Conservation (phyloP, 345 rosid species). For the Kernera saxatilis region DNA sequence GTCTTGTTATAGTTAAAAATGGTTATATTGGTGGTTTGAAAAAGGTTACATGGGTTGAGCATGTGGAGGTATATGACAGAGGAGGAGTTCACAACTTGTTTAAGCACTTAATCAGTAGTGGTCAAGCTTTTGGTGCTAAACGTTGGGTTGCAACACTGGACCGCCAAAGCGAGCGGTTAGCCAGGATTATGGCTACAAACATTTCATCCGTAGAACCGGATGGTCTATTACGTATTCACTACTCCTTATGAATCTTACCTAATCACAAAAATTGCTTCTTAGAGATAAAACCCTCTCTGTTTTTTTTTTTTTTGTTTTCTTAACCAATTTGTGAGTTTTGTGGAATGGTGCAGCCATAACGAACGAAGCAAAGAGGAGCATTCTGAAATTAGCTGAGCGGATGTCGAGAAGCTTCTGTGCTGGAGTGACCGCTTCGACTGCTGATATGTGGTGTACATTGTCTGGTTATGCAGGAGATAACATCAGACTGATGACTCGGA, state of each 20-base stretch:
- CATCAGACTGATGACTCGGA: slow-evolving; percentile 75
- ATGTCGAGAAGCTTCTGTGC: slow-evolving; percentile 73
- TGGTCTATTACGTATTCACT: slow-evolving; percentile 34
- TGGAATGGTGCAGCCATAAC: slow-evolving; percentile 45
- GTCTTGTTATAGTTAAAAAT: not conserved
- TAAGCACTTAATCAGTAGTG: slow-evolving; percentile 54
- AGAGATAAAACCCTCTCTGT: not conserved
- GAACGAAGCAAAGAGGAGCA: slow-evolving; percentile 56
- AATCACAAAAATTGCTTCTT: not conserved
- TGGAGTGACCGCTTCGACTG: slow-evolving; percentile 64
- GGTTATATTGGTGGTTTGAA: not conserved
- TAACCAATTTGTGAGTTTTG: not conserved
- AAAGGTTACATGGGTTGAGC: slow-evolving; percentile 92
- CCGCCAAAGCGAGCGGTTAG: slow-evolving; percentile 78
- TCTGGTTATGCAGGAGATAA: slow-evolving; percentile 66
- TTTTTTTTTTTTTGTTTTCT: not conserved
- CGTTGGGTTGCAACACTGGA: slow-evolving; percentile 83
- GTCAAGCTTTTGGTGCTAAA: slow-evolving; percentile 80
- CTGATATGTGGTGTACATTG: slow-evolving; percentile 65
- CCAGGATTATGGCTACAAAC: slow-evolving; percentile 58
- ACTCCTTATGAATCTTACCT: not conserved
- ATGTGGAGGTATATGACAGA: slow-evolving; percentile 83
- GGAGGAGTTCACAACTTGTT: slow-evolving; percentile 57
- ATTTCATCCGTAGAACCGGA: slow-evolving; percentile 49
- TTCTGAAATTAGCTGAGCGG: slow-evolving; percentile 77